A percentile compares a stretch with the other conserved stretches of the same genome.
Conservation (phyloP, 345 rosid genomes). For the Arabidopsis arenosa region DNA sequence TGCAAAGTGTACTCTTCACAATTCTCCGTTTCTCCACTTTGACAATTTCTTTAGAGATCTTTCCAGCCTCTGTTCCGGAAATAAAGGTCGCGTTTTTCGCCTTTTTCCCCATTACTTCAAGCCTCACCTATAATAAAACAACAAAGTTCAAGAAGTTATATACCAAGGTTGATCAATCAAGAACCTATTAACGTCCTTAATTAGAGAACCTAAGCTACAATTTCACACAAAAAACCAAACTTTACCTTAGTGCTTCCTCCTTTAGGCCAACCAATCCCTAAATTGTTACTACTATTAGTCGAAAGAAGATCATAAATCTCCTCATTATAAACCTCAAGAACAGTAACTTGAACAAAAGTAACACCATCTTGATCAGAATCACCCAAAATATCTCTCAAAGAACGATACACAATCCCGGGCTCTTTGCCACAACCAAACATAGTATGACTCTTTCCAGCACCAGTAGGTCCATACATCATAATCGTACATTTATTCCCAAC, state of each 20-base stretch:
- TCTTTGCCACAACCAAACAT: conserved; percentile 94
- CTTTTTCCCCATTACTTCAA: conserved; percentile 97
- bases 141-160: neutral
- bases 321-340: conserved; percentile 91
- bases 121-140: conserved; percentile 62
- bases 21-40: conserved; percentile 96
- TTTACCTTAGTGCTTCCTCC: conserved; percentile 72
- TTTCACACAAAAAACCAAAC: neutral
- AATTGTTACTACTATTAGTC: conserved; percentile 60
- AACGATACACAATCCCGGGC: conserved; percentile 84
- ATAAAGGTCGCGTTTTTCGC: conserved; percentile 88
- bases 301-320: conserved; percentile 93
- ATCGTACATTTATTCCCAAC: conserved; percentile 81
- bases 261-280: conserved; percentile 87
- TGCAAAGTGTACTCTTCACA: conserved; percentile 90
- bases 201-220: neutral
- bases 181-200: neutral
- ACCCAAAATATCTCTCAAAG: conserved; percentile 78
- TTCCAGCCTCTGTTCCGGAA: conserved; percentile 90
- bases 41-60: conserved; percentile 85
- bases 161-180: neutral
- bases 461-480: conserved; percentile 99
- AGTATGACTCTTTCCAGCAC: conserved; percentile 93
- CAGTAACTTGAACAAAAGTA: conserved; percentile 85
- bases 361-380: conserved; percentile 57